Evolutionary conservation across 805 yeast genomes (phyloP), one percentile per base, ranked within the genome.

Genomic region (Kazachstania africana): DNA sequence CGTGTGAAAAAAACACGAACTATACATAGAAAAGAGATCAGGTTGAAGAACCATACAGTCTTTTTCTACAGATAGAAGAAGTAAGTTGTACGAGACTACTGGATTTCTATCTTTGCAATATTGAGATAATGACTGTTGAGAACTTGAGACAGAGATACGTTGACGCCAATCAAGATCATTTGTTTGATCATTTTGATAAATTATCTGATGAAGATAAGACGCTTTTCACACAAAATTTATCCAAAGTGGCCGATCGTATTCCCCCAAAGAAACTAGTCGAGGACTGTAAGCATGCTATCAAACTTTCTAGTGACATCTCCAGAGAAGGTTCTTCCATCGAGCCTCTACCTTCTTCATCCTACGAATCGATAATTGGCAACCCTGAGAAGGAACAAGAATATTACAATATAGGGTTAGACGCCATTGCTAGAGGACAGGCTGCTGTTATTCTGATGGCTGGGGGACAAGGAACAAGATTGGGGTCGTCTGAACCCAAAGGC

Each of bases 381-480:
- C 39, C 37, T 9, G 45, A 52, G 6, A 38, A 53, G 17, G 37
- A 48, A 5, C 36, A 37, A 8, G 57, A 67, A 48, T 78, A 78
- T 72, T 42, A 46, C 15, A 34, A 55, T 3, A 26, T 59, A 12
- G 99, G 98, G 10, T 55, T 77, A 12, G 61, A 72, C 16, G 80
- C 88, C 19, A 77, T 91, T 33, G 55, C 70, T 12, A 55, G 63
- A 10, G 78, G 78, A 40, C 72, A 79, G 47, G 97, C 88, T 16
- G 98, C 84, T 21, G 88, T 91, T 4, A 65, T 91, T 26, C 64
- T 91, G 32, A 78, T 91, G 81, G 96, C 99, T 9, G 99, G 99
- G 35, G 99, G 99, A 30, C 98, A 91, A 57, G 99, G 99, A 20
- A 81, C 96, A 6, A 68, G 99, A 39, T 65, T 91, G 33, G 98